phyloP scores from a whole-genome alignment of 108 stramenopile genomes.

The Hondaea fermentalgiana region DNA sequence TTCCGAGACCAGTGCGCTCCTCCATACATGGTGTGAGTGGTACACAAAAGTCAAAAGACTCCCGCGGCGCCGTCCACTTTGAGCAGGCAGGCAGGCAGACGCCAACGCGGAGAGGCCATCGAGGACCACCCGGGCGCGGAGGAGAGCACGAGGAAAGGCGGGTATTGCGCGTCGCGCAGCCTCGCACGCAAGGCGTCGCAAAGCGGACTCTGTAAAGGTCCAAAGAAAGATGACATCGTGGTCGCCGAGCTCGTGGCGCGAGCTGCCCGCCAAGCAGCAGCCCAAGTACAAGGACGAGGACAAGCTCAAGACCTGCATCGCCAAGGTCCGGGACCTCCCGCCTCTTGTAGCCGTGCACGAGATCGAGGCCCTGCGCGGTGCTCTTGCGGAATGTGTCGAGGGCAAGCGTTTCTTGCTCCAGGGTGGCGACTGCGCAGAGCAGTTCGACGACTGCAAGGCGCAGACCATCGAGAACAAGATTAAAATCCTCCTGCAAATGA shows the following conservation, averaged over 20 bases:
- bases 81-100: too few relatives aligned
- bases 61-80: too few relatives aligned
- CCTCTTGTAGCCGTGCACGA: conserved; percentile 44
- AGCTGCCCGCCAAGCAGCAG: conserved; percentile 5
- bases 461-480: conserved; percentile 31
- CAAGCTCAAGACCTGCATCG: background rate
- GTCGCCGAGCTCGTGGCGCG: background rate
- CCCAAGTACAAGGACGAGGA: background rate
- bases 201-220: background rate
- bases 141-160: too few relatives aligned
- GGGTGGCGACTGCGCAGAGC: conserved; percentile 98
- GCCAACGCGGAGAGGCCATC: too few relatives aligned
- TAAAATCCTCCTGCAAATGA: conserved; percentile 53
- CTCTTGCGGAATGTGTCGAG: conserved; percentile 76
- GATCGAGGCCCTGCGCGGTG: conserved; percentile 60
- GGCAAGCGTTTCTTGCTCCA: conserved; percentile 95
- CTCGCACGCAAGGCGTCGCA: background rate
- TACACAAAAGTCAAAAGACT: too few relatives aligned
- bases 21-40: too few relatives aligned
- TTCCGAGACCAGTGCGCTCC: too few relatives aligned
- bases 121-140: too few relatives aligned
- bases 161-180: too few relatives aligned
- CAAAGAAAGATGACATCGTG: background rate
- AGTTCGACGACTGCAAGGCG: conserved; percentile 51
- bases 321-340: background rate